Evolutionary conservation across 768 basidiomycete genomes (phyloP), one percentile per base, ranked within the genome.

Genomic region (Collybia sordida): DNA sequence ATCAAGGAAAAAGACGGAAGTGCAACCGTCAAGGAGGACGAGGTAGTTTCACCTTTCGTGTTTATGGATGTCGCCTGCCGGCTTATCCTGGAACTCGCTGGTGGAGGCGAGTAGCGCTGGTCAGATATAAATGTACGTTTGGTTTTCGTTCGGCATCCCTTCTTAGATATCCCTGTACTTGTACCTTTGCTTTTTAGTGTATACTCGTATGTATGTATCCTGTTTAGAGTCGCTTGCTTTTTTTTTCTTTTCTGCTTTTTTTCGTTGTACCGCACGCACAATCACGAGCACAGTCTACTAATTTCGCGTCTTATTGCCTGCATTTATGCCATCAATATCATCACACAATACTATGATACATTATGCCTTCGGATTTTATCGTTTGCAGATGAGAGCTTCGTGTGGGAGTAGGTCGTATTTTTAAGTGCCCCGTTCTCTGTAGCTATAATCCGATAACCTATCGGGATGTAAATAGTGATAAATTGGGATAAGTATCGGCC

Each of bases 31-130:
- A 67, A 64, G 59, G 78, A 86, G 46, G 86, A 88, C 59, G 86
- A 85, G 47, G 76, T 90, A 17, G 78, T 88, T 21, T 85, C 84
- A 45, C 97, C 97, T 9, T 98, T 93, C 69, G 82, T 97, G 53
- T 99, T 99, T 68, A 88, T 98, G 82, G 96, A 99, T 67, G 85
- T 95, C 24, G 93, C 97, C 4, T 97, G 93, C 66, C 75, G 86
- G 57, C 77, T 98, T 60, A 98, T 98, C 59, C 79, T 97, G 42
- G 94, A 98, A 73, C 77, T 98, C 56, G 96, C 95, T 21, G 90
- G 90, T 41, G 75, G 71, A 8, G 66, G 71, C 15, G 72, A 72
- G 57, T 65, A 42, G 53, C 14, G 31, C 31, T 31, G 31, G 31
- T 46, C 21, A 36, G 45, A 37, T 46, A 7, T 45, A 11, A 11